Conservation (phyloP, 495 filamentous ascomycete species). For the Xeromyces bisporus region DNA sequence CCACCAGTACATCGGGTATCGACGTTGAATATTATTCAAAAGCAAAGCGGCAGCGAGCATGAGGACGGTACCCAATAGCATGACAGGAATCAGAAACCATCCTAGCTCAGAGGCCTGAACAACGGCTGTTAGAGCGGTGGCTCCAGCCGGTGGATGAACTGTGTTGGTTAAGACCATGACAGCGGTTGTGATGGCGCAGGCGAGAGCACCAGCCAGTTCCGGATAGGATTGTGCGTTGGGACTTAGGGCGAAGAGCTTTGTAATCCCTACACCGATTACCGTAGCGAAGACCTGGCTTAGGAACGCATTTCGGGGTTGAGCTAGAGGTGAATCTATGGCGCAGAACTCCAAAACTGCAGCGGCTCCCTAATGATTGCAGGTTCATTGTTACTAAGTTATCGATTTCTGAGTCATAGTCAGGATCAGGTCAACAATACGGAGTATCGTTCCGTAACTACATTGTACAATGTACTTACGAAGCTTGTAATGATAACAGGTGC, state of each 20-base stretch:
- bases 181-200: slow-evolving; percentile 50
- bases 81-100: slow-evolving; percentile 55
- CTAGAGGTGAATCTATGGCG: slow-evolving; percentile 62
- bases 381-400: no score
- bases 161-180: slow-evolving; percentile 66
- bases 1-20: slow-evolving; percentile 67
- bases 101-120: slow-evolving; percentile 45
- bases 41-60: slow-evolving; percentile 51
- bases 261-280: slow-evolving; percentile 45
- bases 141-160: slow-evolving; percentile 75
- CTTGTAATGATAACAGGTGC: slow-evolving; percentile 23
- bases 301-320: slow-evolving; percentile 66
- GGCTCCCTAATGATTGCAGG: slow-evolving; percentile 52
- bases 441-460: not conserved
- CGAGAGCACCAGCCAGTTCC: slow-evolving; percentile 52
- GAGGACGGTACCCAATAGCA: slow-evolving; percentile 45
- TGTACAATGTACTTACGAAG: slow-evolving; percentile 18
- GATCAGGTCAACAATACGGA: no score
- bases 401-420: no score
- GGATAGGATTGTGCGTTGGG: slow-evolving; percentile 26
- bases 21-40: slow-evolving; percentile 60
- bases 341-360: slow-evolving; percentile 62
- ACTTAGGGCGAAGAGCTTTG: slow-evolving; percentile 55
- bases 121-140: slow-evolving; percentile 66
- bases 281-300: slow-evolving; percentile 55